phyloP scores from a whole-genome alignment of 768 basidiomycete genomes.

The Thelephora aurantiotincta region DNA sequence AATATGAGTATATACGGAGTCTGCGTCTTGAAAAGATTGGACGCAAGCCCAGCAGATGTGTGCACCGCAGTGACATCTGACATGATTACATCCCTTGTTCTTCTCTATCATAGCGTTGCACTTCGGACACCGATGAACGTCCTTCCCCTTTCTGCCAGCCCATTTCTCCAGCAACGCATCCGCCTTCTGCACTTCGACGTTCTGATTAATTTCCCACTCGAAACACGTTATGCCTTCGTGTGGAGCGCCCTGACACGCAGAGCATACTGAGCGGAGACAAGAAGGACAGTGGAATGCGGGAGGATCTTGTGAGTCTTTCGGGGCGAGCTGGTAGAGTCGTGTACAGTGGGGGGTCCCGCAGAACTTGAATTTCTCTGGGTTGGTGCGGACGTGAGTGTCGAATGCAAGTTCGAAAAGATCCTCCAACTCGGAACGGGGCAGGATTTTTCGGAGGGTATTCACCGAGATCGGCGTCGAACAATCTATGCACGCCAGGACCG shows the following conservation, averaged over 20 bases:
- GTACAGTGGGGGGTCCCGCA: constrained; percentile 16
- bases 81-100: constrained; percentile 40
- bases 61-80: constrained; percentile 33
- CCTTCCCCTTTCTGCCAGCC: constrained; percentile 14
- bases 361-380: constrained; percentile 11
- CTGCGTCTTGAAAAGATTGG: constrained; percentile 18
- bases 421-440: constrained; percentile 8
- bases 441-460: constrained; percentile 6
- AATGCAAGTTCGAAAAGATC: constrained; percentile 11
- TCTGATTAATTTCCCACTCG: constrained; percentile 19
- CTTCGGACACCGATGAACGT: constrained; percentile 32
- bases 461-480: constrained; percentile 12
- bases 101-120: constrained; percentile 35
- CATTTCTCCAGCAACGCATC: constrained; percentile 22
- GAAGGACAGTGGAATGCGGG: constrained; percentile 27
- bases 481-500: constrained; percentile 17
- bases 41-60: constrained; percentile 47
- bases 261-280: constrained; percentile 34
- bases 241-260: constrained; percentile 30
- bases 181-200: constrained; percentile 27
- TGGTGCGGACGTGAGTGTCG: constrained; percentile 9
- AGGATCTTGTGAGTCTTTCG: not conserved
- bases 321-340: constrained; percentile 17
- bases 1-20: constrained; percentile 25
- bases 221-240: constrained; percentile 41